These are phyloP conservation scores for Verticillium klebahnii DNA, from an alignment of 2,329 filamentous ascomycete genomes.

Conservation along the genomic window DNA sequence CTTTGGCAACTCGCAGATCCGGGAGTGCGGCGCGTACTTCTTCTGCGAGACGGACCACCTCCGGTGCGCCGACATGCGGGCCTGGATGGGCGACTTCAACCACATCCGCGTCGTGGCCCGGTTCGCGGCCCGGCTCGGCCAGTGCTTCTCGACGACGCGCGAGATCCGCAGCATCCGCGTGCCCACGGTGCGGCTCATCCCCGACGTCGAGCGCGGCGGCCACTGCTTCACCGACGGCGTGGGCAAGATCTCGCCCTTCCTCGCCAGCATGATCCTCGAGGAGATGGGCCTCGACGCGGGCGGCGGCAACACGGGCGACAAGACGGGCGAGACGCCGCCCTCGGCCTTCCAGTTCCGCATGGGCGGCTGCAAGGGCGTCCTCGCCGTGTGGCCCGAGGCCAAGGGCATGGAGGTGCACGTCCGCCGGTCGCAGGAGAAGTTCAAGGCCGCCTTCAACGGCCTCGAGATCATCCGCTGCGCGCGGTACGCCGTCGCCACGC, in stretches of 20 bases:
- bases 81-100: slow-evolving; percentile 81
- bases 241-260: slow-evolving; percentile 78
- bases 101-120: slow-evolving; percentile 84
- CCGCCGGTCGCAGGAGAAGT: slow-evolving; percentile 84
- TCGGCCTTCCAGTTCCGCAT: slow-evolving; percentile 90
- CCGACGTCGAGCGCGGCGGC: slow-evolving; percentile 65
- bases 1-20: slow-evolving; percentile 91
- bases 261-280: slow-evolving; percentile 68
- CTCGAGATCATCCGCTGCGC: slow-evolving; percentile 86
- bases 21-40: slow-evolving; percentile 89
- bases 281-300: slow-evolving; percentile 60
- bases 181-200: slow-evolving; percentile 54
- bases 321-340: slow-evolving; percentile 60
- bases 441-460: slow-evolving; percentile 62
- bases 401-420: slow-evolving; percentile 68
- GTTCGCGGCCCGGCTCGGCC: slow-evolving; percentile 81
- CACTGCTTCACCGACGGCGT: slow-evolving; percentile 87
- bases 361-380: slow-evolving; percentile 86
- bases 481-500: slow-evolving; percentile 66
- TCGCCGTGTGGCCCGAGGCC: slow-evolving; percentile 69
- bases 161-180: slow-evolving; percentile 62
- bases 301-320: slow-evolving; percentile 15
- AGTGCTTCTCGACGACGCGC: slow-evolving; percentile 92
- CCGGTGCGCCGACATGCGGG: slow-evolving; percentile 71
- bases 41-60: slow-evolving; percentile 68